Conservation (phyloP, 257 asterid species). For the Penstemon eatonii region DNA sequence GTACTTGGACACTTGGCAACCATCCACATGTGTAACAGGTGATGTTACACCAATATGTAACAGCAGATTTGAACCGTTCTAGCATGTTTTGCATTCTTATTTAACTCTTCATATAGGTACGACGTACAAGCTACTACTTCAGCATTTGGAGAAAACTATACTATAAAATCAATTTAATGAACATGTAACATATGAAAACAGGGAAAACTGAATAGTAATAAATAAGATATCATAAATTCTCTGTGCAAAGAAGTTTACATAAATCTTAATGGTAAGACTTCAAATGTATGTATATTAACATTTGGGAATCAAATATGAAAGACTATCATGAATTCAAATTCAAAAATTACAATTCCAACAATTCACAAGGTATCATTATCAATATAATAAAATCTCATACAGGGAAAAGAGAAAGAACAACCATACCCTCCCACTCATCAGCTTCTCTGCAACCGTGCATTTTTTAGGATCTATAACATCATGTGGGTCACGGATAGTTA, state of each 20-base stretch:
- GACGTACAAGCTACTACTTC: background rate
- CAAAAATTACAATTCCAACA: background rate
- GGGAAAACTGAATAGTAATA: background rate
- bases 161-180: background rate
- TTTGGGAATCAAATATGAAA: conserved; percentile 1
- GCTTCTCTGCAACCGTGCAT: conserved; percentile 78
- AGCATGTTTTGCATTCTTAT: background rate
- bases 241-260: background rate
- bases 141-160: conserved; percentile 14
- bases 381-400: background rate
- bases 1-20: too few species aligned
- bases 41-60: too few species aligned
- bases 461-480: conserved; percentile 62
- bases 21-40: too few species aligned
- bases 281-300: background rate
- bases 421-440: conserved; percentile 82
- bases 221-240: background rate
- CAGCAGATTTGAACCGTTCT: too few species aligned
- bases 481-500: conserved; percentile 73
- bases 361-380: background rate
- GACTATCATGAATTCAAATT: background rate
- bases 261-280: background rate
- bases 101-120: background rate
- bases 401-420: background rate
- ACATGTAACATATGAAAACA: background rate